Evolutionary conservation across 2,329 filamentous ascomycete species (phyloP), one percentile per base, ranked within the genome.

Genomic region (Xylaria sp.): DNA sequence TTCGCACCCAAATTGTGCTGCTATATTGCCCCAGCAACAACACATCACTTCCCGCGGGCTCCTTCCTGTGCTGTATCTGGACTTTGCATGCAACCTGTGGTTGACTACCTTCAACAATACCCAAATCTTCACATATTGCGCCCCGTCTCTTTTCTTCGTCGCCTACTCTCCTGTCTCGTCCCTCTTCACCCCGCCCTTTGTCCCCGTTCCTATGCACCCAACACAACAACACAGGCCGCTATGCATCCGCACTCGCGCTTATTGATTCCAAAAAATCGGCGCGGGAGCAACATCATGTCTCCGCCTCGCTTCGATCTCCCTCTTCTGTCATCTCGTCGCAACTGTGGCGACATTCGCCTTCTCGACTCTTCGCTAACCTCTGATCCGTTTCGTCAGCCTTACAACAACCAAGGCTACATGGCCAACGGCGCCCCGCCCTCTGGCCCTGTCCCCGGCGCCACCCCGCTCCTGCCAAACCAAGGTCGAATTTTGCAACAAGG

Each of bases 391-490:
- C 80, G 81, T 64, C 79, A 80, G 66, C 74, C 80, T 43, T 84
- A 80, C 76, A 77, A 82, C 80, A 85, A 82, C 78, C 84, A 83
- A 73, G 85, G 84, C 80, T 90, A 89, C 80, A 81, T 90, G 78
- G 86, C 88, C 74, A 91, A 91, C 81, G 89, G 89, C 78, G 86
- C 84, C 72, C 80, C 81, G 65, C 81, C 83, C 70, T 79, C 87
- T 52, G 80, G 74, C 63, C 73, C 83, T 67, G 86, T 85, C 71
- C 83, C 87, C 46, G 88, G 88, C 77, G 89, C 88, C 72, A 85
- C 87, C 50, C 89, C 89, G 72, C 86, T 91, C 63, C 83, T 91
- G 67, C 89, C 89, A 65, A 91, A 91, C 79, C 89, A 91, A 78
- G 89, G 89, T 68, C 87, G 89, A 71, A 79, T 91, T 72, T 83